Base-by-base conservation (phyloP, 805 yeast species). In the Metschnikowia hibisci region DNA sequence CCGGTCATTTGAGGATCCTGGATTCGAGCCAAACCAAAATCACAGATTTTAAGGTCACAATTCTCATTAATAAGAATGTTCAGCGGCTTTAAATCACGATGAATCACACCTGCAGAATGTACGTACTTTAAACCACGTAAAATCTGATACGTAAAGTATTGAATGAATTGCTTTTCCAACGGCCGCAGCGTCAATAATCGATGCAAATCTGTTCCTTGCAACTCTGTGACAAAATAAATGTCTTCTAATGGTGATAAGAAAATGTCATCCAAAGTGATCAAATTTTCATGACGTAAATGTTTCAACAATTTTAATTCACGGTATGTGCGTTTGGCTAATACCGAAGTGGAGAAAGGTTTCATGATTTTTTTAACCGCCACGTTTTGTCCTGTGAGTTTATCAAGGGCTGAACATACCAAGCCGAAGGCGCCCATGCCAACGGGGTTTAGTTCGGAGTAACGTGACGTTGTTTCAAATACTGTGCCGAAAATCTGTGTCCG, bases 361-460 rank as follows among this genome's bases (percentile, higher is more conserved):
- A 91, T 87, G 55, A 93, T 91, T 71, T 93, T 93, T 64, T 93
- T 93, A 48, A 93, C 93, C 37, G 99, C 99, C 29, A 93, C 99
- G 53, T 84, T 87, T 64, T 90, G 96, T 42, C 80, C 82, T 0
- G 96, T 89, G 47, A 90, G 76, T 54, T 83, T 87, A 66, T 93
- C 99, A 44, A 83, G 80, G 1, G 99, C 99, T 7, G 96, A 88
- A 52, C 99, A 93, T 31, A 93, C 99, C 14, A 93, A 76, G 4
- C 99, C 99, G 62, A 93, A 93, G 6, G 99, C 99, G 20, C 99
- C 99, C 99, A 93, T 93, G 0, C 99, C 99, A 39, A 93, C 96
- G 2, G 99, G 99, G 59, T 89, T 91, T 48, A 93, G 75, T 60
- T 91, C 96, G 4, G 87, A 78, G 68, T 93, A 93, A 52, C 96